A percentile compares a stretch with the other conserved stretches of the same genome.
Conservation (phyloP, 306 rosid species). For the Inga leiocalycina region DNA sequence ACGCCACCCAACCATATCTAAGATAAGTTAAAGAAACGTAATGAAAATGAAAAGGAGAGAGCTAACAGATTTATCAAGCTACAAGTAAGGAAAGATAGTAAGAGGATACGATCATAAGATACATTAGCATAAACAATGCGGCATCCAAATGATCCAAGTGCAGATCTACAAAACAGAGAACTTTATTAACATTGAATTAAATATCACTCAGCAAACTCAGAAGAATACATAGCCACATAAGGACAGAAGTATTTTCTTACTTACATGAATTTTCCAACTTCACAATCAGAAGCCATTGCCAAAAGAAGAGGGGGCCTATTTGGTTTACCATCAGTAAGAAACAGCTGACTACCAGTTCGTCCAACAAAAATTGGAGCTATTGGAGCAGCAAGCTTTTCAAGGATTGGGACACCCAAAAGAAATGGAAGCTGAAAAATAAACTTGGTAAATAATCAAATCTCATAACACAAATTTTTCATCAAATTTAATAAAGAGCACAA, state of each 20-base stretch:
- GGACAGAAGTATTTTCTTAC: conserved; percentile 36
- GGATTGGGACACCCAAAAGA: conserved; percentile 77
- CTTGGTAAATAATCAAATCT: conserved; percentile 23
- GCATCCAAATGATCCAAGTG: conserved; percentile 74
- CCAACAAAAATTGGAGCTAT: conserved; percentile 86
- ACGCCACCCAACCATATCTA: conserved; percentile 99
- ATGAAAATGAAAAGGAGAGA: conserved; percentile 28
- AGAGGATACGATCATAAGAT: conserved; percentile 93
- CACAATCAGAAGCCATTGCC: conserved; percentile 91
- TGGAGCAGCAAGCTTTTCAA: conserved; percentile 85
- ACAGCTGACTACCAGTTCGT: conserved; percentile 90
- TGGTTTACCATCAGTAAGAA: conserved; percentile 90
- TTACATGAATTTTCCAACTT: conserved; percentile 83
- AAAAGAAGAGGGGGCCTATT: conserved; percentile 86
- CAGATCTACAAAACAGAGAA: conserved; percentile 70
- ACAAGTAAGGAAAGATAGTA: conserved; percentile 27
- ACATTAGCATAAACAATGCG: conserved; percentile 88
- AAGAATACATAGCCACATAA: neutral
- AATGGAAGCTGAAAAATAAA: conserved; percentile 80
- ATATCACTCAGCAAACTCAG: conserved; percentile 1
- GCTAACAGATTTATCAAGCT: conserved; percentile 22
- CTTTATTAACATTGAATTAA: conserved; percentile 22
- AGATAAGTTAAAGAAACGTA: conserved; percentile 45
- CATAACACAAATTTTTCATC: conserved; percentile 19
- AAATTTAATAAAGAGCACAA: conserved; percentile 25